phyloP scores from a whole-genome alignment of 2,329 filamentous ascomycete genomes.

The Amylocarpus encephaloides region DNA sequence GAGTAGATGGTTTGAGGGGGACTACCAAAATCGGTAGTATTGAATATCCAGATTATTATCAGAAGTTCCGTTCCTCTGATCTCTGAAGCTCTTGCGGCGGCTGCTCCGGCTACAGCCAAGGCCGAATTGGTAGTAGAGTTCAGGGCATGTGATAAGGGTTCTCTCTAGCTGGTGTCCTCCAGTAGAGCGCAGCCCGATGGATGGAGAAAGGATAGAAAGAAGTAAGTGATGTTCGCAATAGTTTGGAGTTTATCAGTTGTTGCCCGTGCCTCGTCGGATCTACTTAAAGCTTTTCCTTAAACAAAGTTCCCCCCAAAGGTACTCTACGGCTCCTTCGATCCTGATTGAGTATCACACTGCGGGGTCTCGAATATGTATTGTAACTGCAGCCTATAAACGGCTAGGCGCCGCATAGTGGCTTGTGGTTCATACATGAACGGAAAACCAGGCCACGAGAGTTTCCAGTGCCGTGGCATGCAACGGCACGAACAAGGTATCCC shows the following conservation, averaged over 20 bases:
- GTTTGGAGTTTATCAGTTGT: background rate
- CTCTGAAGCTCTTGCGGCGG: background rate
- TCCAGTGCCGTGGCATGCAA: background rate
- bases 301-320: background rate
- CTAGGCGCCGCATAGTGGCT: background rate
- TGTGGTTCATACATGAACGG: background rate
- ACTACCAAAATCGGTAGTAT: background rate
- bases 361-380: background rate
- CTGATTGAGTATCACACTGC: background rate
- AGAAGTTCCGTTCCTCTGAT: background rate
- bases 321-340: background rate
- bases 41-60: constrained; percentile 3
- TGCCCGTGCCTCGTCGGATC: background rate
- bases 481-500: background rate
- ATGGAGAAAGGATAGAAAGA: background rate
- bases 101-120: background rate
- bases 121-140: background rate
- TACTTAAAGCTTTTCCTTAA: background rate
- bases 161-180: background rate
- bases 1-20: background rate
- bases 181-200: background rate
- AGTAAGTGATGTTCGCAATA: background rate
- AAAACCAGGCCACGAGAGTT: background rate
- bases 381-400: background rate
- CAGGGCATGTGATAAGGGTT: background rate